phyloP scores from a whole-genome alignment of 1,284 basidiomycete genomes.

The Wallemia hederae region DNA sequence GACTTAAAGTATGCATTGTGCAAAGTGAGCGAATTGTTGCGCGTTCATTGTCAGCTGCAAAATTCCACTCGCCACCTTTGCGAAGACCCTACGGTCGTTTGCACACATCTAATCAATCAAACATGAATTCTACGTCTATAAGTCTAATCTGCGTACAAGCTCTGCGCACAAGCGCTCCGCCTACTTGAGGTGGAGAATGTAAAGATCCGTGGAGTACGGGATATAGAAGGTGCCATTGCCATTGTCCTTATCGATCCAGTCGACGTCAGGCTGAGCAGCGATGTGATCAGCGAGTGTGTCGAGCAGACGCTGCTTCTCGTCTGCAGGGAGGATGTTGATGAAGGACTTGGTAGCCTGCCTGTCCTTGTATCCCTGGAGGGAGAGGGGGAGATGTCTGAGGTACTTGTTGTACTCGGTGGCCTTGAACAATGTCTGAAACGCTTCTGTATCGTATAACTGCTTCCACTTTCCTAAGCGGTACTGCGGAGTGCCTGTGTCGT shows the following conservation, averaged over 20 bases:
- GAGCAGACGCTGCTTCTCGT: conserved; percentile 25
- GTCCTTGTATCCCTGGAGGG: conserved; percentile 19
- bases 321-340: conserved; percentile 27
- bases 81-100: too few species aligned
- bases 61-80: too few species aligned
- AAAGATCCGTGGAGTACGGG: conserved; percentile 24
- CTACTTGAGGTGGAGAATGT: not conserved
- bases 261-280: conserved; percentile 19
- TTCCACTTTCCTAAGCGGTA: conserved; percentile 41
- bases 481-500: conserved; percentile 37
- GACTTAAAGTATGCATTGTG: too few species aligned
- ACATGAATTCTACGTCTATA: too few species aligned
- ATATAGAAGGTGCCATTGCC: conserved; percentile 26
- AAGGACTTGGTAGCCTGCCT: conserved; percentile 44
- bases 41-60: too few species aligned
- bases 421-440: conserved; percentile 26
- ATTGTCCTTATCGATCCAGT: conserved; percentile 23
- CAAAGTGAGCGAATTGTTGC: too few species aligned
- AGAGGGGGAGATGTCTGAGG: conserved; percentile 6
- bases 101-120: too few species aligned
- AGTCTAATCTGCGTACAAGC: too few species aligned
- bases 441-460: conserved; percentile 26
- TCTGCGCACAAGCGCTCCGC: too few species aligned
- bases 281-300: conserved; percentile 25
- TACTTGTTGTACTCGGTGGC: conserved; percentile 14